Base-by-base conservation (phyloP, 306 rosid species). In the Fragaria nilgerrensis region DNA sequence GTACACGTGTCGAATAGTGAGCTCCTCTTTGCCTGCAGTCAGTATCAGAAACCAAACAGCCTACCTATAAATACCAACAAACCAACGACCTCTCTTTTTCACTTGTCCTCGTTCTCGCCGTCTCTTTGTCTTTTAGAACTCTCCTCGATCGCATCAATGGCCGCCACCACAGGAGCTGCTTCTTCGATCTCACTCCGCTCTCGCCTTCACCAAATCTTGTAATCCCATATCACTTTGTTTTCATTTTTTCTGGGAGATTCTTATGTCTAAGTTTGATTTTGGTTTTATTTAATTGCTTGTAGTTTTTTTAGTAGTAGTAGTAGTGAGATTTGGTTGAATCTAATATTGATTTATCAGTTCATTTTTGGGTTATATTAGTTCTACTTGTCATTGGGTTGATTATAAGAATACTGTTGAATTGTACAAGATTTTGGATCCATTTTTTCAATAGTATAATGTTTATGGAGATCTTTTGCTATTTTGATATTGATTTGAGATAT, bases 121-220 rank as follows among this genome's bases (percentile, higher is more conserved):
- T 71, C 78, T 69, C 34, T 32, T 15, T 2, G 75, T 14, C 81
- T 59, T 47, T 45, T 68, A 39, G 9, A 7, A 0, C 55, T 53
- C 64, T 52, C 65, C 29, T 37, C 13, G 37, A 12, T 14, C 37
- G 73, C 79, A 43, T 48, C 81, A 59, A 83, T 83, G 86, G 86
- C 61, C 56, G 75, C 79, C 78, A 29, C 66, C 66, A 19, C 65
- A 25, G 62, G 76, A 76, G 69, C 86, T 75, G 73, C 85, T 62
- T 75, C 85, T 62, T 75, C 84, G 23, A 71, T 89, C 81, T 85
- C 90, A 41, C 29, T 80, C 74, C 77, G 80, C 55, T 79, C 89
- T 69, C 66, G 79, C 69, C 58, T 71, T 25, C 69, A 78, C 22
- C 82, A 61, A 77, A 37, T 48, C 64, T 29, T 81, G 93, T 86